Evolutionary conservation across 1,284 basidiomycete genomes (phyloP).

Genomic region (Inonotus hispidus): DNA sequence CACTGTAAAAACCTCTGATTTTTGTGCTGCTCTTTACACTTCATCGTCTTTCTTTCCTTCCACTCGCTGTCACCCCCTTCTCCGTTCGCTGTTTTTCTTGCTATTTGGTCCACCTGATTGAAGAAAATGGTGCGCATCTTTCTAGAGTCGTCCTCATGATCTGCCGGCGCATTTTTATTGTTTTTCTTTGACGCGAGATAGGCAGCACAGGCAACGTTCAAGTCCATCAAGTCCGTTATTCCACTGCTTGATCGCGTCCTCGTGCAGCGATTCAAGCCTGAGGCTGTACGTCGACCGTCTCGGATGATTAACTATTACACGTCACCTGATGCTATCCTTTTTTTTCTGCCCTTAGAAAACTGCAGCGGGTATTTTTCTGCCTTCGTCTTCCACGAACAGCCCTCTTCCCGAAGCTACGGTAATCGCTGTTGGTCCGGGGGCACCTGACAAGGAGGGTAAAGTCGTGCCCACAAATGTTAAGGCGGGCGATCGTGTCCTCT

Average conservation of each 20-base stretch:
- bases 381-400: conserved; percentile 74
- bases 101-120: neutral
- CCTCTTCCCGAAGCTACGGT: conserved; percentile 96
- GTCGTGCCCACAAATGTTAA: conserved; percentile 78
- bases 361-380: conserved; percentile 89
- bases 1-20: neutral
- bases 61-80: neutral
- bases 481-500: conserved; percentile 87
- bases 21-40: neutral
- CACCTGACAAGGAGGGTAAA: conserved; percentile 80
- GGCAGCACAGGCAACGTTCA: conserved; percentile 64
- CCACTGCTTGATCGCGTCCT: conserved; percentile 96
- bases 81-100: neutral
- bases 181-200: conserved; percentile 18
- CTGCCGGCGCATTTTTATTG: too few relatives aligned
- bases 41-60: neutral
- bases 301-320: neutral
- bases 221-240: conserved; percentile 87
- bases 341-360: conserved; percentile 66
- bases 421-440: conserved; percentile 92
- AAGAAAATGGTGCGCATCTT: neutral
- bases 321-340: neutral
- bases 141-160: too few relatives aligned
- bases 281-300: conserved; percentile 56
- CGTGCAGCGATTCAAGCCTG: conserved; percentile 95